These are phyloP conservation scores for Ogataea sp. DNA, from an alignment of 805 yeast genomes.

Conservation along the genomic window DNA sequence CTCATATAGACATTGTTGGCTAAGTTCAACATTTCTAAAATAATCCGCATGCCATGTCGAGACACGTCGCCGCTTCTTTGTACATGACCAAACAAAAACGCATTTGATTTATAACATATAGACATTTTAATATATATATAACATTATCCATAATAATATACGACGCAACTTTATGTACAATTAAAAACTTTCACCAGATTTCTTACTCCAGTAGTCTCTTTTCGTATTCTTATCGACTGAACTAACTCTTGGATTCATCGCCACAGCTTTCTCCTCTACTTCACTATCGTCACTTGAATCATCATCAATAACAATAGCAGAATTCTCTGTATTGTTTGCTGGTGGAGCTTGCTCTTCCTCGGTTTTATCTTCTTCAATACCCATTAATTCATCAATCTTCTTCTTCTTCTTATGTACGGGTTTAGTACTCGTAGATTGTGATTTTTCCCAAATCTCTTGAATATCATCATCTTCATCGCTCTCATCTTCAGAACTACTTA, in stretches of 20 bases:
- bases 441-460: slow-evolving; percentile 10
- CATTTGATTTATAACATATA: too few relatives aligned
- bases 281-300: slow-evolving; percentile 9
- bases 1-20: too few relatives aligned
- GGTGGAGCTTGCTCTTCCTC: slow-evolving; percentile 11
- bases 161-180: too few relatives aligned
- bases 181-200: slow-evolving; percentile 19
- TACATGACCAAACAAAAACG: too few relatives aligned
- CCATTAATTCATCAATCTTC: slow-evolving; percentile 18
- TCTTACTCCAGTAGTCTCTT: slow-evolving; percentile 32
- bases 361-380: slow-evolving; percentile 11
- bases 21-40: too few relatives aligned
- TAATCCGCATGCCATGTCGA: too few relatives aligned
- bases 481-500: slow-evolving; percentile 11
- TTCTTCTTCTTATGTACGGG: slow-evolving; percentile 4
- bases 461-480: slow-evolving; percentile 15
- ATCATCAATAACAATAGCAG: slow-evolving; percentile 17
- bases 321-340: slow-evolving; percentile 17
- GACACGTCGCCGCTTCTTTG: too few relatives aligned
- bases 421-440: slow-evolving; percentile 8
- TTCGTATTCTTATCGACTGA: slow-evolving; percentile 9
- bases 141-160: too few relatives aligned
- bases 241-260: slow-evolving; percentile 1
- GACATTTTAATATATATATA: too few relatives aligned
- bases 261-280: not conserved